Evolutionary conservation across 148 eudicot species (phyloP).

Genomic region (Oxyria digyna): DNA sequence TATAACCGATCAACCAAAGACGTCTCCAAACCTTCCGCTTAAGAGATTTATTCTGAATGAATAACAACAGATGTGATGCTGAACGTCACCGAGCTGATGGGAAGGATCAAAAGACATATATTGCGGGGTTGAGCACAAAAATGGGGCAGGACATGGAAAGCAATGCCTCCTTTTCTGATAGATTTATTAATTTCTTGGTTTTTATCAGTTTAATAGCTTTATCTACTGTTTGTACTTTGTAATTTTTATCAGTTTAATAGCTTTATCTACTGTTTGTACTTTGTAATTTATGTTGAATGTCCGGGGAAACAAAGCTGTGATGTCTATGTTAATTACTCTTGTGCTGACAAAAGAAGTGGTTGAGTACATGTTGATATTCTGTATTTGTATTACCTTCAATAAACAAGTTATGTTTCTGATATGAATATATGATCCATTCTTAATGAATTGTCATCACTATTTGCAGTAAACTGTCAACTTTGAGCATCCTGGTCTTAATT

Average conservation of each 20-base stretch:
- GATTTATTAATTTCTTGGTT: slow-evolving; percentile 5
- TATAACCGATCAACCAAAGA: slow-evolving; percentile 28
- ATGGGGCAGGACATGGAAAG: not conserved
- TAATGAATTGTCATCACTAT: no score
- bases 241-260: slow-evolving; percentile 1
- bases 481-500: no score
- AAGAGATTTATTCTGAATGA: not conserved
- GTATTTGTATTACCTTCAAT: not conserved
- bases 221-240: not conserved
- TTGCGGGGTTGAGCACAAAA: not conserved
- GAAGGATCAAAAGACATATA: not conserved
- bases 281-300: not conserved
- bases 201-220: slow-evolving; percentile 1
- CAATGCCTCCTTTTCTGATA: not conserved
- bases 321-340: not conserved
- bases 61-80: not conserved
- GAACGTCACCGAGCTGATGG: not conserved
- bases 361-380: not conserved
- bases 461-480: no score
- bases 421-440: not conserved
- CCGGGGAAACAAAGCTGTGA: not conserved
- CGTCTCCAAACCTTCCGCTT: slow-evolving; percentile 6
- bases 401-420: not conserved
- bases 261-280: not conserved
- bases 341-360: not conserved